Evolutionary conservation across 495 filamentous ascomycete species (phyloP).

Genomic region (Jackrogersella minutella): DNA sequence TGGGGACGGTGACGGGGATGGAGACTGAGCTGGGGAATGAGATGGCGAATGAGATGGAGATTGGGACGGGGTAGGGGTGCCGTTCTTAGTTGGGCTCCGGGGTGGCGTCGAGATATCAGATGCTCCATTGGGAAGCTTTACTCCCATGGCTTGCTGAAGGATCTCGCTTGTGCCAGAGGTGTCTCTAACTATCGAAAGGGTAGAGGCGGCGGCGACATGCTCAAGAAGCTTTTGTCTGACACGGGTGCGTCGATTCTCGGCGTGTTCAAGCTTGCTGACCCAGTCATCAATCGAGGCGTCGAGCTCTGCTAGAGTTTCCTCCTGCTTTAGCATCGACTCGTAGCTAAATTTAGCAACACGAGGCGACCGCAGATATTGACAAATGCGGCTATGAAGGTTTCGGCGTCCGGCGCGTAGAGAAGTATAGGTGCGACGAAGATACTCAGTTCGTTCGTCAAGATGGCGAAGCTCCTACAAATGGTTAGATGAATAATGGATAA

Average conservation of each 20-base stretch:
- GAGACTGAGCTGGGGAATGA: slow-evolving; percentile 39
- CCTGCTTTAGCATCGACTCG: slow-evolving; percentile 75
- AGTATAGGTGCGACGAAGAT: slow-evolving; percentile 72
- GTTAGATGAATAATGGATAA: slow-evolving; percentile 23
- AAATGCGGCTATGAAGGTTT: slow-evolving; percentile 72
- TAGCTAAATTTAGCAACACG: slow-evolving; percentile 69
- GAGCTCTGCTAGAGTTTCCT: slow-evolving; percentile 74
- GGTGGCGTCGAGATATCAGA: slow-evolving; percentile 58
- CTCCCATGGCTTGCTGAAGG: slow-evolving; percentile 52
- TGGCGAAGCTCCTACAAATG: slow-evolving; percentile 65
- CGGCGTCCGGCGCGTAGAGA: slow-evolving; percentile 72
- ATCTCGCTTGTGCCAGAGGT: slow-evolving; percentile 49
- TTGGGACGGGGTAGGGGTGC: slow-evolving; percentile 40
- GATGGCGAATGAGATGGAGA: slow-evolving; percentile 45
- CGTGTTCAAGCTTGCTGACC: slow-evolving; percentile 74
- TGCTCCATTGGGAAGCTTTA: slow-evolving; percentile 47
- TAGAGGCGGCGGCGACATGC: slow-evolving; percentile 70
- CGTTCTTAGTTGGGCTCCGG: slow-evolving; percentile 53
- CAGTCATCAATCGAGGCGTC: slow-evolving; percentile 80
- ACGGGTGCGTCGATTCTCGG: slow-evolving; percentile 73
- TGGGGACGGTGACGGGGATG: slow-evolving; percentile 47
- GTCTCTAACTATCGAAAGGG: slow-evolving; percentile 48
- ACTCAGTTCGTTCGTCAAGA: slow-evolving; percentile 76
- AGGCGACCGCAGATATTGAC: slow-evolving; percentile 70
- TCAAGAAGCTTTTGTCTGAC: slow-evolving; percentile 80